These are phyloP conservation scores for Coemansia sp. DNA, from an alignment of 192 early-diverging fungal species.

Conservation along the genomic window DNA sequence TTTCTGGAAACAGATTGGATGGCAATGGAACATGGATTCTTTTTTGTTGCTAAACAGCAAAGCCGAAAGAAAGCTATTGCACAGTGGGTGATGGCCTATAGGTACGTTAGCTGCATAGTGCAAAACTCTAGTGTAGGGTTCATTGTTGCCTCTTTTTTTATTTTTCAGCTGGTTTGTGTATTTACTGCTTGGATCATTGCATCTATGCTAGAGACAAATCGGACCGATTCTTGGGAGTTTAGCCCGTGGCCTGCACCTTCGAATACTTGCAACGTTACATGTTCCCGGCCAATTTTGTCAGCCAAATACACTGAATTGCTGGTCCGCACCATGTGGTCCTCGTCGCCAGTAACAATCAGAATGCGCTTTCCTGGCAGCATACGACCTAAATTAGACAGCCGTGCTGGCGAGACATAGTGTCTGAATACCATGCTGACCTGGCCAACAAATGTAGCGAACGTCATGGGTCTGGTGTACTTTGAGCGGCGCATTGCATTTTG, in stretches of 20 bases:
- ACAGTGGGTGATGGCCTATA: no score
- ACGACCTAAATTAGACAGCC: conserved; percentile 26
- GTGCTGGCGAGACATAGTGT: conserved; percentile 42
- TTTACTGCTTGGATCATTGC: conserved; percentile 23
- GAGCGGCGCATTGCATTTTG: conserved; percentile 28
- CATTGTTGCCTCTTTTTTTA: no score
- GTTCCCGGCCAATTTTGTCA: conserved; percentile 41
- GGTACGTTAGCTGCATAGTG: no score
- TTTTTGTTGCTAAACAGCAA: no score
- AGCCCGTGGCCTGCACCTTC: conserved; percentile 43
- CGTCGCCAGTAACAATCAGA: conserved; percentile 42
- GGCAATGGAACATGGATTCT: no score
- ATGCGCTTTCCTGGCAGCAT: conserved; percentile 40
- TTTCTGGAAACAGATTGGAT: no score
- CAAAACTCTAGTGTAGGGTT: no score
- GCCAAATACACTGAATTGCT: conserved; percentile 44
- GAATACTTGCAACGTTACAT: conserved; percentile 32
- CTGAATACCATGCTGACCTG: conserved; percentile 45
- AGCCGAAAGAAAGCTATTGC: no score
- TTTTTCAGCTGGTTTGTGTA: background rate
- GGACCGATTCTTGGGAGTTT: conserved; percentile 25
- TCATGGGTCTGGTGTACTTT: conserved; percentile 42
- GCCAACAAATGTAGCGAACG: conserved; percentile 32
- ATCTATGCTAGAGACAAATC: conserved; percentile 25
- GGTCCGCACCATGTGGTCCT: conserved; percentile 42